phyloP scores from a whole-genome alignment of 163 green algal species.

The Chlorella variabilis region DNA sequence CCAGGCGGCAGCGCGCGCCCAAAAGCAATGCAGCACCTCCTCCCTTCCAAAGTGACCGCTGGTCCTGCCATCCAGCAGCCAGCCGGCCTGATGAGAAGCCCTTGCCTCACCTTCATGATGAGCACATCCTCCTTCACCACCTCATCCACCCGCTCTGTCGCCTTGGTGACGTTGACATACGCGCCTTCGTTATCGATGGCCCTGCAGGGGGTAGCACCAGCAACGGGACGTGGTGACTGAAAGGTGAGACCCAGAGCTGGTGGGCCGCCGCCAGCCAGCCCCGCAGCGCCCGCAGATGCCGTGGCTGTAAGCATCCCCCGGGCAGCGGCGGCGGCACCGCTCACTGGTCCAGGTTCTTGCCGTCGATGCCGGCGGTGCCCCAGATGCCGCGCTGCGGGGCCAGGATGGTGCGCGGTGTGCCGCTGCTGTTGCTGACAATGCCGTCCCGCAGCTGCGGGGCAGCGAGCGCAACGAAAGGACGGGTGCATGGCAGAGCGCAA shows the following conservation, averaged over 20 bases:
- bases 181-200: slow-evolving; percentile 57
- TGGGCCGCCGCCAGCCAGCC: too few relatives aligned
- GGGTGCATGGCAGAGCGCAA: too few relatives aligned
- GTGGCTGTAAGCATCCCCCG: too few relatives aligned
- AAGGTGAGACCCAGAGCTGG: too few relatives aligned
- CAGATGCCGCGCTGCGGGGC: slow-evolving; percentile 70
- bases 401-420: slow-evolving; percentile 54
- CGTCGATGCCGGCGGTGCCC: slow-evolving; percentile 77
- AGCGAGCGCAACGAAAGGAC: too few relatives aligned
- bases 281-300: too few relatives aligned
- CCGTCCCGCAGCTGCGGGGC: slow-evolving; percentile 34
- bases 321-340: neutral
- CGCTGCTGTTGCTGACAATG: slow-evolving; percentile 45
- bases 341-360: slow-evolving; percentile 74
- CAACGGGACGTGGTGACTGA: too few relatives aligned
- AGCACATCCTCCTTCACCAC: slow-evolving; percentile 65
- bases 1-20: too few relatives aligned
- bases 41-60: neutral
- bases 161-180: slow-evolving; percentile 43
- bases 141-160: slow-evolving; percentile 61
- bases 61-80: neutral
- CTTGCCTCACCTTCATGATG: slow-evolving; percentile 64
- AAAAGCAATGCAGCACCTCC: neutral
- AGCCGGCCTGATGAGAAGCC: too few relatives aligned
- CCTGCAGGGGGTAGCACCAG: slow-evolving; percentile 17